Evolutionary conservation across 371 early-diverging fungal genomes (phyloP), one percentile per base, ranked within the genome.

Genomic region (Apophysomyces trapeziformis): DNA sequence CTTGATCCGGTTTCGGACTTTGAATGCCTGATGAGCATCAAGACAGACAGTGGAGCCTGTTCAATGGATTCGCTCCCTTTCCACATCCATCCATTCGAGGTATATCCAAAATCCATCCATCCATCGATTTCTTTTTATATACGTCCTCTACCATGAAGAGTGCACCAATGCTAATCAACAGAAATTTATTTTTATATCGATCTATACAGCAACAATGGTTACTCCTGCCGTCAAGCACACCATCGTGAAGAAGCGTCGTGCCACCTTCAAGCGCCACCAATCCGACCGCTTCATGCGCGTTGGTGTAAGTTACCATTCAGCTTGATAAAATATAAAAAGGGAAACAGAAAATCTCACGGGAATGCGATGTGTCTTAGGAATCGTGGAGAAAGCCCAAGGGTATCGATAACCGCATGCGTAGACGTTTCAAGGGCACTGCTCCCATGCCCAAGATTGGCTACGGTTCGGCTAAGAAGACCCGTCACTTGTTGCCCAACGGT

Each of bases 341-440:
- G 32, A 26, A 26, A 26, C 32, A 2, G 32, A 26, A 2, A 26
- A 26, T 26, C 32, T 26, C 1, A 26, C 35, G 4, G 56, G 12
- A 35, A 14, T 37, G 18, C 43, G 14, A 46, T 21, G 45, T 0
- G 43, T 79, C 0, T 61, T 85, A 94, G 92, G 89, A 89, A 74
- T 93, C 97, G 69, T 99, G 99, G 99, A 93, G 99, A 88, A 97
- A 96, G 88, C 99, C 99, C 85, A 95, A 93, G 89, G 99, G 99
- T 96, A 99, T 99, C 87, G 99, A 99, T 82, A 96, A 93, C 89
- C 88, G 95, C 73, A 97, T 99, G 71, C 95, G 99, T 77, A 92
- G 98, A 83, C 93, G 97, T 72, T 96, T 97, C 90, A 93, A 92
- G 86, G 99, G 99, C 71, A 88, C 92, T 68, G 91, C 96, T 72